Base-by-base conservation (phyloP, 2,329 filamentous ascomycete species). In the Beauveria brongniartii region DNA sequence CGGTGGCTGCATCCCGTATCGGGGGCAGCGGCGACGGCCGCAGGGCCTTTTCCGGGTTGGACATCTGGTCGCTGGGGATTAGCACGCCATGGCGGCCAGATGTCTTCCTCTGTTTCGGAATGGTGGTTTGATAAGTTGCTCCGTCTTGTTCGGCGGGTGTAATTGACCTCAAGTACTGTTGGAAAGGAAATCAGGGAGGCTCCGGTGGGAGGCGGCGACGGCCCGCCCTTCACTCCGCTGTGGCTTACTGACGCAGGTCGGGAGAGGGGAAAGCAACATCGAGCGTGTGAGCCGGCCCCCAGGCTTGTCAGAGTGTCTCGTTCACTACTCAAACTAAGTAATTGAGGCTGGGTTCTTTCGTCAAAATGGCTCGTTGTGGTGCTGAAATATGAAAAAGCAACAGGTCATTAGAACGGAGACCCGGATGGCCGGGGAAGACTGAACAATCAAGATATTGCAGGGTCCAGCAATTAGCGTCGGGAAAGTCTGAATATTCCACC, bases 391-490 rank as follows among this genome's bases (percentile, higher is more conserved):
- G 16, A 16, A 12, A 28, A 54, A 40, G 34, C 4, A 52, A 40
- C 34, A 26, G 51, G 12, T 9, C 26, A 30, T 5, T 12, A 50
- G 30, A 50, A 18, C 20, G 20, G 44, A 22, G 4, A 3, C 20
- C 20, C 20, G 20, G 10, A 22, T 46, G 20, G n/a, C 44, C 3
- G 20, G 20, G 20, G 44, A 24, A 7, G 22, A 46, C 3, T 10
- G 8, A 24, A 14, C 12, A 9, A 37, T 52, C 28, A 12, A 2
- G 22, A 28, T 20, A 26, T 44, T 20, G 37, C 43, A 44, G 54
- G 54, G 43, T 40, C 54, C 28, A 43, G 54, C 28, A 55, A 56
- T 56, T 47, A 57, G 55, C 55, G 55, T 22, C 30, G 55, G 55
- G 44, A 18, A 57, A 40, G 30, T 34, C 5, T 34, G 30, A 14